These are phyloP conservation scores for Endothia cerciana DNA, from an alignment of 2,329 filamentous ascomycete genomes.

Conservation along the genomic window DNA sequence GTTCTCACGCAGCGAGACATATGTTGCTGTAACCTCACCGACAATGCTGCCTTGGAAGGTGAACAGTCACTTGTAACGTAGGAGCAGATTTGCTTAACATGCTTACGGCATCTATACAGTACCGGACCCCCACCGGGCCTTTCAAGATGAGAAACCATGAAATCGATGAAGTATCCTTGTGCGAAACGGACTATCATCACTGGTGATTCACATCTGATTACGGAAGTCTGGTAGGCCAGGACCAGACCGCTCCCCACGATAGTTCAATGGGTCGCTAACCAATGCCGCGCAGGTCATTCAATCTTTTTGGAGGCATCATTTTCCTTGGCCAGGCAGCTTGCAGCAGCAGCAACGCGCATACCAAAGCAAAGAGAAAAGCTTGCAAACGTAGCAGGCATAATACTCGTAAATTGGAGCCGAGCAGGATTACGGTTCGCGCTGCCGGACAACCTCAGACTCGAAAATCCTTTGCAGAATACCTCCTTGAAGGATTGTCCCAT, in stretches of 20 bases:
- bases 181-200: slow-evolving; percentile 10
- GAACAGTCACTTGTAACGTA: background rate
- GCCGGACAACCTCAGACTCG: background rate
- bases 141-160: background rate
- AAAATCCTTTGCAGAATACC: background rate
- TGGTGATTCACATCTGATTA: background rate
- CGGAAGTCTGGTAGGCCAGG: background rate
- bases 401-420: background rate
- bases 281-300: background rate
- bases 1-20: slow-evolving; percentile 12
- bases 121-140: background rate
- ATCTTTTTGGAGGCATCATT: too few relatives aligned
- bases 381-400: background rate
- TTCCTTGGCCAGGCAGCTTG: background rate
- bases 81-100: background rate
- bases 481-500: background rate
- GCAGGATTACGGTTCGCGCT: background rate
- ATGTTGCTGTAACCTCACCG: too few relatives aligned
- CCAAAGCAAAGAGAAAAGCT: background rate
- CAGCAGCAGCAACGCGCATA: too few relatives aligned
- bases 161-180: background rate
- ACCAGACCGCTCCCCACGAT: slow-evolving; percentile 6
- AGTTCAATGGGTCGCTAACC: background rate
- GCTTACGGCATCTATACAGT: background rate
- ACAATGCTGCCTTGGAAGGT: too few relatives aligned